These are phyloP conservation scores for Leccinum broughii DNA, from an alignment of 768 basidiomycete genomes.

Conservation along the genomic window DNA sequence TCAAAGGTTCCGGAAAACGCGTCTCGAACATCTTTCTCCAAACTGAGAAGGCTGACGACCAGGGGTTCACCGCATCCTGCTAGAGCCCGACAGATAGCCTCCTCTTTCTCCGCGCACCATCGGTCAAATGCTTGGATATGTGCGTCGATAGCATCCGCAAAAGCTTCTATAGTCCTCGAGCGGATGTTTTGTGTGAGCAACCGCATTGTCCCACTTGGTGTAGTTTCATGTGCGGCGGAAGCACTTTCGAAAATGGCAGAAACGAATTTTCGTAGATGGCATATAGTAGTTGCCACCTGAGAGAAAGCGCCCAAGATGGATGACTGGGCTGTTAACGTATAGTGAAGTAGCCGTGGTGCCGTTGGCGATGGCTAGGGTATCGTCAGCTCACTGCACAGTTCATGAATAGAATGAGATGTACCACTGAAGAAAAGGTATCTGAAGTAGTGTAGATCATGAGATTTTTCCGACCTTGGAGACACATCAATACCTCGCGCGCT, in stretches of 20 bases:
- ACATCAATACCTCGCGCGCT: conserved; percentile 75
- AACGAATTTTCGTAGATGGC: conserved; percentile 65
- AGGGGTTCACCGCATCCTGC: conserved; percentile 43
- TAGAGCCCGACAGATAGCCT: conserved; percentile 60
- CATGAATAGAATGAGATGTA: conserved; percentile 10
- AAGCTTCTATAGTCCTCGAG: conserved; percentile 76
- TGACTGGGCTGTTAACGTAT: conserved; percentile 63
- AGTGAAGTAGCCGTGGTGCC: conserved; percentile 62
- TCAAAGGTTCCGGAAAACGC: conserved; percentile 58
- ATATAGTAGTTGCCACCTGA: conserved; percentile 55
- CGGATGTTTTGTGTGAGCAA: conserved; percentile 26
- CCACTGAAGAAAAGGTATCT: conserved; percentile 36
- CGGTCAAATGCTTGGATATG: conserved; percentile 58
- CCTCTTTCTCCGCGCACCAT: conserved; percentile 74
- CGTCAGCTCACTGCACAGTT: conserved; percentile 1
- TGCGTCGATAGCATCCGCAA: conserved; percentile 69
- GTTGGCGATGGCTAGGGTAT: conserved; percentile 44
- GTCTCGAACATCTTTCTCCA: conserved; percentile 59
- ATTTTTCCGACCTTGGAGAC: conserved; percentile 70
- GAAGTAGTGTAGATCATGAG: conserved; percentile 46
- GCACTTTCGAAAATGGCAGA: conserved; percentile 43
- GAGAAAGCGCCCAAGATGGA: conserved; percentile 66
- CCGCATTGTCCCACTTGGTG: conserved; percentile 22
- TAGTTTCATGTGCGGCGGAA: conserved; percentile 17
- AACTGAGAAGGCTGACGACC: conserved; percentile 64